Evolutionary conservation across 805 yeast species (phyloP).

Genomic region (Clavispora phyllophila): DNA sequence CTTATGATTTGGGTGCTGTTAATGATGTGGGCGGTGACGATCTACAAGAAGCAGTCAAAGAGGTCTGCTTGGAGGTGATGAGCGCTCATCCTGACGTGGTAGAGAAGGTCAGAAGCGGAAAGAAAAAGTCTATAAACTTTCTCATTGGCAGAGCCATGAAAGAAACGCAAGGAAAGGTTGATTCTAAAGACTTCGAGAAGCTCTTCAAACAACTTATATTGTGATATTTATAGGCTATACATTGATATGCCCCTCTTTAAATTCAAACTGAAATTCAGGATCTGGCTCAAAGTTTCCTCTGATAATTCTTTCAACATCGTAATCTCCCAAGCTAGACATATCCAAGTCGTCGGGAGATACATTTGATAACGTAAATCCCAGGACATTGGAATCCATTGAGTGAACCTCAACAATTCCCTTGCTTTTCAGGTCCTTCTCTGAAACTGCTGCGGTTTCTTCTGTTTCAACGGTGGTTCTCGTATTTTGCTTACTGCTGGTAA

Average conservation of each 20-base stretch:
- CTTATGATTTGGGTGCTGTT: conserved; percentile 43
- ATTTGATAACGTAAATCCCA: neutral
- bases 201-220: conserved; percentile 21
- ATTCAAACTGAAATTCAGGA: neutral
- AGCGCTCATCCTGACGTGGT: conserved; percentile 49
- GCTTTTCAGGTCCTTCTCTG: neutral
- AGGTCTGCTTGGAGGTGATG: conserved; percentile 44
- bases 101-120: conserved; percentile 50
- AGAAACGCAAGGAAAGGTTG: conserved; percentile 60
- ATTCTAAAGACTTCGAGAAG: conserved; percentile 25
- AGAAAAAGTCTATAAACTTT: conserved; percentile 65
- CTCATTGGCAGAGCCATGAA: conserved; percentile 85
- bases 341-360: neutral
- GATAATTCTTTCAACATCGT: neutral
- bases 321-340: neutral
- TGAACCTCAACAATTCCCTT: neutral
- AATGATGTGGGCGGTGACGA: conserved; percentile 26
- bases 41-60: conserved; percentile 27
- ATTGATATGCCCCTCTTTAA: neutral
- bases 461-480: conserved; percentile 8
- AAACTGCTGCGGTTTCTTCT: conserved; percentile 4
- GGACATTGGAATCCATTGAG: neutral
- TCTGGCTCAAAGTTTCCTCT: neutral
- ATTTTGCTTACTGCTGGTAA: conserved; percentile 8
- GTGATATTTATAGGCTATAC: neutral